Base-by-base conservation (phyloP, 202 grass and related monocot species). In the Bolboschoenoplectus hybrid region DNA sequence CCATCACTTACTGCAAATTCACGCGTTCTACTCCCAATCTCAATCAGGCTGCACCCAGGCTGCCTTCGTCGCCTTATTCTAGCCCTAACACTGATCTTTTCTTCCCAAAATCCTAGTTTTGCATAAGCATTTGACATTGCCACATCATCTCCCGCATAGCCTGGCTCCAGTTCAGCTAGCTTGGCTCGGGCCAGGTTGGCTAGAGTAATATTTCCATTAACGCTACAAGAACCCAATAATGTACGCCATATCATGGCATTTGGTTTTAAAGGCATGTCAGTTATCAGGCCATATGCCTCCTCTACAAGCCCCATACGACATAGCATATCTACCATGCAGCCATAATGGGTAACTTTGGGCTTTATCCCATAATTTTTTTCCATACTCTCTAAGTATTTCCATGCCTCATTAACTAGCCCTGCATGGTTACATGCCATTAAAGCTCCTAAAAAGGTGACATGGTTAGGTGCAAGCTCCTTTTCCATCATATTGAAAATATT, bases 191-290 rank as follows among this genome's bases (percentile, higher is more conserved):
- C 93, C 91, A 84, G 83, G 51, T 92, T 89, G 57, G 90, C 93
- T 79, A 98, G 88, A 3, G 84, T 13, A 4, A 88, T 88, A 87
- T 98, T 93, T 91, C 94, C 94, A 64, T 92, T 64, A 53, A 88
- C 85, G 41, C 90, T 89, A 82, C 93, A 98, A 80, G 95, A 85
- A 72, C 89, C 86, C 88, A 98, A 86, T 87, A 98, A 91, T 35
- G 95, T 88, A 81, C 90, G 93, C 95, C 95, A 98, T n/a, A 98
- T 93, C 86, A 85, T 91, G 60, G 91, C 90, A 63, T 91, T 98
- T 81, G 95, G 85, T 81, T 95, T 93, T 79, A 98, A 91, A 87
- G 90, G 89, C 88, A 98, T 94, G 47, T 90, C 72, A 53, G 81
- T 92, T 80, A 98, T 95, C 61, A 98, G 90, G 71, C 69, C 63